Base-by-base conservation (phyloP, 2,329 filamentous ascomycete genomes). In the Colletotrichum theobromicola region DNA sequence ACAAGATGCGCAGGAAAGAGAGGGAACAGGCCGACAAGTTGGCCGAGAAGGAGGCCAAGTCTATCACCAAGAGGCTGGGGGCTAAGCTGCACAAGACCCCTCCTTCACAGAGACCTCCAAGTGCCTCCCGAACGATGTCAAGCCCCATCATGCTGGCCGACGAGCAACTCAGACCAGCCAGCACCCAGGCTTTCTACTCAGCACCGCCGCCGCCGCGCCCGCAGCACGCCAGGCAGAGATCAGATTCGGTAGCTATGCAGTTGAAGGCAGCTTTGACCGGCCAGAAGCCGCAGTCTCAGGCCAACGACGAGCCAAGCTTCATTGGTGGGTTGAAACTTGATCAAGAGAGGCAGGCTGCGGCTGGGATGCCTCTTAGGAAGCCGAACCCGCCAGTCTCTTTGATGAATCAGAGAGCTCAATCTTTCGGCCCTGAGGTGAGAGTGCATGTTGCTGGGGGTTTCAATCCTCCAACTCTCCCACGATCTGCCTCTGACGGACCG, bases 291-390 rank as follows among this genome's bases (percentile, higher is more conserved):
- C 77, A 30, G 9, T 24, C 26, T 16, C 68, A 57, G 4, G 16
- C 9, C 42, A 57, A 32, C 10, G 76, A 76, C n/a, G 78, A 83
- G 7, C 79, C 78, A 2, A 82, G 81, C 15, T 87, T 87, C 75
- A 82, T 87, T 28, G 84, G 85, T 2, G 84, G 83, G 24, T 82
- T 83, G 67, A 87, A 86, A 70, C 79, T 86, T 18, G 85, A 86
- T 61, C 79, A 84, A 61, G 80, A 86, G 70, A 82, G 82, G 60
- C 80, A 85, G 9, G 80, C 80, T 2, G 81, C 81, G 21, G 32
- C 63, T 2, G n/a, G 57, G 8, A 58, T 71, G 9, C 58, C 66
- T 12, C 30, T 60, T 8, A 67, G 35, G 16, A 71, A 70, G n/a
- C 71, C 74, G 7, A 32, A 28, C 10, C 66, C 66, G 4, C 67